phyloP scores from a whole-genome alignment of 192 early-diverging fungal genomes.

The Gamsiella multidivaricata region DNA sequence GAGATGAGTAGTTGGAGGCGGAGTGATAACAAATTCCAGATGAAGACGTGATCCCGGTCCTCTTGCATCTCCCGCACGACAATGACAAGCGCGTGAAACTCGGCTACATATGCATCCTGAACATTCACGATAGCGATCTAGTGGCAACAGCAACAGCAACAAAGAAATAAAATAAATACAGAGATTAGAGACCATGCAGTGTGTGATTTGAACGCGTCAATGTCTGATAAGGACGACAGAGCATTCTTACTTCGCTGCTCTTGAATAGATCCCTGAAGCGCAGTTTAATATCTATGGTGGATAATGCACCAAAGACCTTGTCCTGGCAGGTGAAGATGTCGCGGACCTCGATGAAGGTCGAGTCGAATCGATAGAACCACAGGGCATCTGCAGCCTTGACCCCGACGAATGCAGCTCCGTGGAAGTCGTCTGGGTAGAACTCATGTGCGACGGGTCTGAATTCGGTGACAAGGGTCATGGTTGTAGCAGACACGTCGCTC shows the following conservation, averaged over 20 bases:
- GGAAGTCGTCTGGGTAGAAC: slow-evolving; percentile 33
- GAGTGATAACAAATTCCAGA: slow-evolving; percentile 48
- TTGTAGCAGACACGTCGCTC: too few relatives aligned
- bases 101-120: slow-evolving; percentile 47
- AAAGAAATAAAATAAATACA: too few relatives aligned
- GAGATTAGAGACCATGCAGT: too few relatives aligned
- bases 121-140: slow-evolving; percentile 50
- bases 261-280: slow-evolving; percentile 27
- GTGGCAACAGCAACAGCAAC: not conserved
- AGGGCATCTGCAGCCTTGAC: slow-evolving; percentile 35
- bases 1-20: slow-evolving; percentile 45
- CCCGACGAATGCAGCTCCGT: slow-evolving; percentile 51
- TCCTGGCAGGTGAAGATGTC: slow-evolving; percentile 51
- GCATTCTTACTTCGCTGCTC: slow-evolving; percentile 25
- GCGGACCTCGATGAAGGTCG: slow-evolving; percentile 48
- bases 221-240: not conserved
- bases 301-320: slow-evolving; percentile 45
- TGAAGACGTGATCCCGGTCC: slow-evolving; percentile 47
- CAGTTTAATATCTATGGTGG: slow-evolving; percentile 27
- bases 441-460: slow-evolving; percentile 53
- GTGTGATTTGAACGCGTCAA: slow-evolving; percentile 1
- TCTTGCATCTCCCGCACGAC: slow-evolving; percentile 34
- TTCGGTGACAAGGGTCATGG: slow-evolving; percentile 37
- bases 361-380: slow-evolving; percentile 51
- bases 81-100: slow-evolving; percentile 38